phyloP scores from a whole-genome alignment of 1,284 basidiomycete species.

The Prillingera fragicola region DNA sequence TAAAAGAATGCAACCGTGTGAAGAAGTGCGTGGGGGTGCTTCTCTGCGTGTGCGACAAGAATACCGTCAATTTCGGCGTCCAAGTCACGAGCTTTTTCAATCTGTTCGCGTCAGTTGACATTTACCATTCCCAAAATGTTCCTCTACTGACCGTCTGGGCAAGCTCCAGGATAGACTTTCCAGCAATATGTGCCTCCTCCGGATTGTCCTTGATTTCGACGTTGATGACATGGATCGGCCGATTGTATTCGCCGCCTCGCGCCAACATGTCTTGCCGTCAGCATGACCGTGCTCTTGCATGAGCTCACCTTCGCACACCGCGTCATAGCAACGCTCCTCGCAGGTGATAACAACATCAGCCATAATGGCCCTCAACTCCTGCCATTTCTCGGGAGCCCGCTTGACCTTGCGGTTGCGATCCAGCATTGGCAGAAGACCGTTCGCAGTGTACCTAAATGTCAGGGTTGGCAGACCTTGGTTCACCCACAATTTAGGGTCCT shows the following conservation, averaged over 20 bases:
- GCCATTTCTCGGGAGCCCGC: constrained; percentile 91
- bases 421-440: constrained; percentile 94
- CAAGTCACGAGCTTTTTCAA: constrained; percentile 76
- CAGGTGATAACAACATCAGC: constrained; percentile 98
- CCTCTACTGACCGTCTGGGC: constrained; percentile 72
- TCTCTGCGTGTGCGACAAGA: constrained; percentile 73
- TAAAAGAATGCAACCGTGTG: constrained; percentile 87
- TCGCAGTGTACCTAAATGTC: constrained; percentile 72
- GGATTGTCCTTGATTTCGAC: constrained; percentile 99
- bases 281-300: constrained; percentile 9
- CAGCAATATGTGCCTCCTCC: constrained; percentile 93
- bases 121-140: background rate
- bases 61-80: constrained; percentile 89
- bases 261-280: constrained; percentile 66
- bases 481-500: constrained; percentile 78
- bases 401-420: constrained; percentile 94
- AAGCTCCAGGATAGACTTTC: constrained; percentile 91
- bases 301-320: constrained; percentile 86
- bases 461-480: background rate
- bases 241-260: constrained; percentile 86
- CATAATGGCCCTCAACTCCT: constrained; percentile 69
- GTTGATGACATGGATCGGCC: constrained; percentile 93
- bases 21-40: constrained; percentile 84
- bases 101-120: constrained; percentile 52
- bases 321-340: constrained; percentile 97